phyloP scores from a whole-genome alignment of 495 filamentous ascomycete genomes.

The Podospora didyma region DNA sequence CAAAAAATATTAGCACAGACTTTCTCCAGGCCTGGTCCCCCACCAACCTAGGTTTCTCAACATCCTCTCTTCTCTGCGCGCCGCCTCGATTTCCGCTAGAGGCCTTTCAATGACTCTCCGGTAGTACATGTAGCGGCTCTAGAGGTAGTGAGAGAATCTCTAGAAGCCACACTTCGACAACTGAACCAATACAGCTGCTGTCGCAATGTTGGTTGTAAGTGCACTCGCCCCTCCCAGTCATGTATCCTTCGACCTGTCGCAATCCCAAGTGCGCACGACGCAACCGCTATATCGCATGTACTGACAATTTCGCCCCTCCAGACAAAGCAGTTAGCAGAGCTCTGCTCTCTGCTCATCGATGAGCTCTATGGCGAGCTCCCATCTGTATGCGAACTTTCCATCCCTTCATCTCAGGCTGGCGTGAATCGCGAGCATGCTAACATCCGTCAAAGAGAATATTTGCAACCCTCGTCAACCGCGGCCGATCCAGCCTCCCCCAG shows the following conservation, averaged over 20 bases:
- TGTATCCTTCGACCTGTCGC: constrained; percentile 2
- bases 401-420: background rate
- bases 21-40: constrained; percentile 18
- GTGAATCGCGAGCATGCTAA: constrained; percentile 13
- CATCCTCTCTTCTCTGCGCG: constrained; percentile 8
- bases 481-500: constrained; percentile 66
- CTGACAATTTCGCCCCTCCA: constrained; percentile 16
- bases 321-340: constrained; percentile 66
- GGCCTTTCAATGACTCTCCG: constrained; percentile 50
- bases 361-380: constrained; percentile 86
- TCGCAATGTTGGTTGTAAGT: constrained; percentile 42
- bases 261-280: background rate
- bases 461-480: constrained; percentile 67
- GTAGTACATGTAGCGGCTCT: constrained; percentile 66
- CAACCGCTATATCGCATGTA: background rate
- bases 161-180: constrained; percentile 45
- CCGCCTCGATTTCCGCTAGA: constrained; percentile 9
- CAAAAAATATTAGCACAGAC: constrained; percentile 19
- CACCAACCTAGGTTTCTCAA: constrained; percentile 18
- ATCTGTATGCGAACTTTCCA: constrained; percentile 56
- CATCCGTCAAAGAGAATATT: constrained; percentile 61
- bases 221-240: background rate
- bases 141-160: constrained; percentile 68
- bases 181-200: constrained; percentile 1
- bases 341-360: constrained; percentile 83